Percentiles rank a stretch among this genome's conserved stretches.
phyloP scores from a whole-genome alignment of 805 yeast species.

The Yarrowia sp. region DNA sequence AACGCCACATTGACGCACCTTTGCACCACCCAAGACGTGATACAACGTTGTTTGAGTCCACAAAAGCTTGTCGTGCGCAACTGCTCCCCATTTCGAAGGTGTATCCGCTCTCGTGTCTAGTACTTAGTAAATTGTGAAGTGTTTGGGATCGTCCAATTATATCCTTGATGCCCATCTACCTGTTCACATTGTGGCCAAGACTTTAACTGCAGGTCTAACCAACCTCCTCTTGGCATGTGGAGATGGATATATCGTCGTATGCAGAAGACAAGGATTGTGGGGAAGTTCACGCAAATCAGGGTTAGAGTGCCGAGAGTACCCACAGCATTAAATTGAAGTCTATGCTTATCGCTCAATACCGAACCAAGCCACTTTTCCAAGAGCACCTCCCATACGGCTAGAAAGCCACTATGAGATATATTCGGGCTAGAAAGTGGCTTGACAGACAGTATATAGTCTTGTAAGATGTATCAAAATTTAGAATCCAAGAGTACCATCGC shows the following conservation, averaged over 20 bases:
- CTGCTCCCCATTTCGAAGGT: not conserved
- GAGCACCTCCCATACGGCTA: not conserved
- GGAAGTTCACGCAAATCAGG: not conserved
- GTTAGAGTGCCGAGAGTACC: not conserved
- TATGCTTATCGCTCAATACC: not conserved
- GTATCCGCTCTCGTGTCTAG: not conserved
- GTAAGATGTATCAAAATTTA: not conserved
- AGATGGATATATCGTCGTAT: not conserved
- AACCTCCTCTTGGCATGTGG: constrained; percentile 10
- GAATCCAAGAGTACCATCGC: not conserved
- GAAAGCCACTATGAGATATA: not conserved
- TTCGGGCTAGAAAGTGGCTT: constrained; percentile 3
- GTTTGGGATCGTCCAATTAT: not conserved
- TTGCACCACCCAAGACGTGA: not conserved
- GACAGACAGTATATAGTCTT: not conserved
- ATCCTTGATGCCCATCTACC: not conserved
- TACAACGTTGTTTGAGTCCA: not conserved
- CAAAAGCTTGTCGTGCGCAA: not conserved
- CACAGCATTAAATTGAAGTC: not conserved
- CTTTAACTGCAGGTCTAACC: not conserved
- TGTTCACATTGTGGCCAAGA: not conserved
- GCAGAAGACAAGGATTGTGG: not conserved
- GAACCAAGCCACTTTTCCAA: not conserved
- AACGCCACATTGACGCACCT: not conserved
- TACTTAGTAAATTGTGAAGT: not conserved